A percentile compares a stretch with the other conserved stretches of the same genome.
Conservation (phyloP, 306 rosid species). For the Corylus heterophylla region DNA sequence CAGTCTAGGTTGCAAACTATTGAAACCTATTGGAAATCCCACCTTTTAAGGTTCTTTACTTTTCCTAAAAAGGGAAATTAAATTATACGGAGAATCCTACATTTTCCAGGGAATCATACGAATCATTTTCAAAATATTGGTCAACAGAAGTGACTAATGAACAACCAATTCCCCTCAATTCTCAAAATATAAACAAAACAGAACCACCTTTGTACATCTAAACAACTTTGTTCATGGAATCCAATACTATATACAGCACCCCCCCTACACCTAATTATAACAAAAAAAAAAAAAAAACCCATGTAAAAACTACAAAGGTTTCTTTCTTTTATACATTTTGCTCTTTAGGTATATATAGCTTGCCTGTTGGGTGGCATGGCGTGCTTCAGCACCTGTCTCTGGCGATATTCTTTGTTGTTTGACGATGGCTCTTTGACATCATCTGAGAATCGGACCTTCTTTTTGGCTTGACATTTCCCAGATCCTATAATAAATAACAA, state of each 20-base stretch:
- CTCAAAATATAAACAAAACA: neutral
- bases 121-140: no score
- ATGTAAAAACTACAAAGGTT: neutral
- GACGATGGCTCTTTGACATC: conserved; percentile 39
- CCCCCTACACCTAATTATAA: no score
- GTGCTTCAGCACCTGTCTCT: conserved; percentile 23
- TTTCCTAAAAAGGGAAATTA: no score
- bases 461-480: conserved; percentile 44
- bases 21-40: no score
- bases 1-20: no score
- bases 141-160: no score
- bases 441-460: conserved; percentile 71
- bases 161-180: no score
- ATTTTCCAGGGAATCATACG: no score
- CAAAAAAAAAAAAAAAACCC: no score
- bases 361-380: conserved; percentile 61
- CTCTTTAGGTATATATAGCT: conserved; percentile 40
- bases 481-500: neutral
- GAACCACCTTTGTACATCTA: neutral
- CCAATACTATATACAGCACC: no score
- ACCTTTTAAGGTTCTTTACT: no score
- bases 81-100: no score
- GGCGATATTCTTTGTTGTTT: conserved; percentile 38
- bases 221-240: neutral
- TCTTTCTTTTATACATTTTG: neutral